These are phyloP conservation scores for Lecanoromycetidae sp. DNA, from an alignment of 2,329 filamentous ascomycete genomes.

Conservation along the genomic window DNA sequence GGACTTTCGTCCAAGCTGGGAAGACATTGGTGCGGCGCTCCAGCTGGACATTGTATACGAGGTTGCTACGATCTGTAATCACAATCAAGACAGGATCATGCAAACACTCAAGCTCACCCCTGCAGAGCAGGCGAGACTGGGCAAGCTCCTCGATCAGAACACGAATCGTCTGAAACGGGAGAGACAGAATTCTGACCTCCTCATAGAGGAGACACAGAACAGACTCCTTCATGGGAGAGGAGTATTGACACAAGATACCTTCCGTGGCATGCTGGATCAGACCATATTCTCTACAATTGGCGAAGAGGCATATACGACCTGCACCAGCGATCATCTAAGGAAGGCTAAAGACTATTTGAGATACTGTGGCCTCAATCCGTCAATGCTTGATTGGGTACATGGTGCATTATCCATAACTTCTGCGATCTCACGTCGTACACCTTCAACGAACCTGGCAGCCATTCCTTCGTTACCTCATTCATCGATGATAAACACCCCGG, in stretches of 20 bases:
- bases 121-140: too few relatives aligned
- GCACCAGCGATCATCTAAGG: background rate
- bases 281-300: background rate
- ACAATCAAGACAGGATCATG: background rate
- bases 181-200: too few relatives aligned
- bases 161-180: too few relatives aligned
- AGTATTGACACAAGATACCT: too few relatives aligned
- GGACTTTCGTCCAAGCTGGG: slow-evolving; percentile 4
- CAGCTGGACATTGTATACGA: slow-evolving; percentile 1
- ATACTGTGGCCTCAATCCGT: slow-evolving; percentile 7
- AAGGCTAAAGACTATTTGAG: slow-evolving; percentile 8
- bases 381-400: background rate
- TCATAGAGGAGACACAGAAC: too few relatives aligned
- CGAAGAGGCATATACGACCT: background rate
- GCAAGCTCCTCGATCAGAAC: too few relatives aligned
- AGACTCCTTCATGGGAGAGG: too few relatives aligned
- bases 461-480: too few relatives aligned
- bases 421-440: too few relatives aligned
- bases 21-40: background rate
- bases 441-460: too few relatives aligned
- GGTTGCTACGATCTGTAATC: background rate
- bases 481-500: too few relatives aligned
- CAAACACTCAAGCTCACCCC: too few relatives aligned
- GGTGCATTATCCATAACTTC: background rate
- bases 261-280: background rate